Conservation (phyloP, 352 stramenopile species). For the Phytophthora tubulina region DNA sequence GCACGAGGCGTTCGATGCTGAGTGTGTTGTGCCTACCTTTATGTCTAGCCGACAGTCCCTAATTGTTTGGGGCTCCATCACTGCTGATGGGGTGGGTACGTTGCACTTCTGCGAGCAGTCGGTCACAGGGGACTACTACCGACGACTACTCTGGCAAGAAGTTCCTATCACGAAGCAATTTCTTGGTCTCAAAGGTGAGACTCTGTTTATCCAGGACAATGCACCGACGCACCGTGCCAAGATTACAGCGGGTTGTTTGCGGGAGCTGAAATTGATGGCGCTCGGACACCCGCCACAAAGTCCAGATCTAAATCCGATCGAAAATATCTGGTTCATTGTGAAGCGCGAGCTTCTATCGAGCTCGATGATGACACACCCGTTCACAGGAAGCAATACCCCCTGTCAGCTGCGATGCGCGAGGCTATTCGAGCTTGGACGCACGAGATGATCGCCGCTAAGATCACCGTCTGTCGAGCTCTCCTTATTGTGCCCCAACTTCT, state of each 20-base stretch:
- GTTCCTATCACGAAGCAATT: conserved; percentile 5
- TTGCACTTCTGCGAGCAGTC: conserved; percentile 10
- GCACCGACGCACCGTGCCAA: conserved; percentile 8
- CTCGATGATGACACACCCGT: too few species aligned
- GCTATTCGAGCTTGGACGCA: too few species aligned
- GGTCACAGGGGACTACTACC: conserved; percentile 11
- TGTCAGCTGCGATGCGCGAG: too few species aligned
- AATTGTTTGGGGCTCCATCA: conserved; percentile 15
- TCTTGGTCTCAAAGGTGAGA: background rate
- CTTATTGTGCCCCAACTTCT: too few species aligned
- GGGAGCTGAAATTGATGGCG: conserved; percentile 2
- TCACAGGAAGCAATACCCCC: too few species aligned
- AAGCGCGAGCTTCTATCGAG: background rate
- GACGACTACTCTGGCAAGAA: background rate
- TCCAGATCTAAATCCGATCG: conserved; percentile 20
- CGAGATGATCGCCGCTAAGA: too few species aligned
- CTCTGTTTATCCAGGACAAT: conserved; percentile 17
- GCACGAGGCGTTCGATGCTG: background rate
- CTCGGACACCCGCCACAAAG: conserved; percentile 12
- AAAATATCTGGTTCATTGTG: conserved; percentile 13
- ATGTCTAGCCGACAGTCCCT: conserved; percentile 2
- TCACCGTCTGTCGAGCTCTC: too few species aligned
- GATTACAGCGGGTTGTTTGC: background rate
- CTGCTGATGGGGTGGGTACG: conserved; percentile 4
- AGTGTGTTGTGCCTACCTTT: conserved; percentile 4